A percentile compares a stretch with the other conserved stretches of the same genome.
Evolutionary conservation across 108 stramenopile genomes (phyloP).

Genomic region (Stephanodiscus minutulus): DNA sequence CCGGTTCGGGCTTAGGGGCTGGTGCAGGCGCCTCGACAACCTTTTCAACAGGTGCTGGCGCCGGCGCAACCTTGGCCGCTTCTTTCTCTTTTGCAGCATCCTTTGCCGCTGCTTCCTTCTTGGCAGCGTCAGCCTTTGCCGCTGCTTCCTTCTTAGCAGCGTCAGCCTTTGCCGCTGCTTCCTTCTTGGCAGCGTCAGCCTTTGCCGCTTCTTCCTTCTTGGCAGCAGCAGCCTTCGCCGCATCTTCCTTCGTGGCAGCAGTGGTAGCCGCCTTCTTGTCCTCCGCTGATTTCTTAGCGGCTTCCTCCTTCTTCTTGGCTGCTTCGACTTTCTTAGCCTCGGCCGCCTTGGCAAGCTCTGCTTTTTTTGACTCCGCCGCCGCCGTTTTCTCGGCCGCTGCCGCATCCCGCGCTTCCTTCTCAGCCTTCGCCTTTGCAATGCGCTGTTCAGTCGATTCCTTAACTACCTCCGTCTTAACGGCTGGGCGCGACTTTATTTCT

Average conservation of each 20-base stretch:
- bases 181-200: conserved; percentile 35
- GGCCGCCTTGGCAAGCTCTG: conserved; percentile 14
- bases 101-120: conserved; percentile 34
- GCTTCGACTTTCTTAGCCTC: conserved; percentile 15
- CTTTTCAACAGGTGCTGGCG: conserved; percentile 24
- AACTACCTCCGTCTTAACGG: conserved; percentile 19
- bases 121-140: conserved; percentile 28
- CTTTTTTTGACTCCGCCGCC: conserved; percentile 19
- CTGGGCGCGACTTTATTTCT: background rate
- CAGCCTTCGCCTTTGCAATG: conserved; percentile 43
- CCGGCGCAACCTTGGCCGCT: conserved; percentile 6
- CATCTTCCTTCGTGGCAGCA: conserved; percentile 26
- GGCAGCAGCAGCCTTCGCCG: conserved; percentile 28
- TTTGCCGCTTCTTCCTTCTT: conserved; percentile 33
- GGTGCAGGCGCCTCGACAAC: conserved; percentile 22
- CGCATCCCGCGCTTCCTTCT: conserved; percentile 33
- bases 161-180: conserved; percentile 30
- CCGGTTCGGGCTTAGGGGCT: conserved; percentile 19
- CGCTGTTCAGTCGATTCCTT: conserved; percentile 9
- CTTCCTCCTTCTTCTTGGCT: conserved; percentile 1
- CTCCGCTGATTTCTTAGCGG: background rate
- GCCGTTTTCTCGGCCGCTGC: conserved; percentile 19
- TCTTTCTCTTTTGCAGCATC: conserved; percentile 13
- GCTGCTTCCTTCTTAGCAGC: conserved; percentile 14
- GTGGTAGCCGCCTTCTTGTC: background rate